A percentile compares a stretch with the other conserved stretches of the same genome.
Evolutionary conservation across 73 alveolate species (phyloP).

Genomic region (Paramecium sonneborni): DNA sequence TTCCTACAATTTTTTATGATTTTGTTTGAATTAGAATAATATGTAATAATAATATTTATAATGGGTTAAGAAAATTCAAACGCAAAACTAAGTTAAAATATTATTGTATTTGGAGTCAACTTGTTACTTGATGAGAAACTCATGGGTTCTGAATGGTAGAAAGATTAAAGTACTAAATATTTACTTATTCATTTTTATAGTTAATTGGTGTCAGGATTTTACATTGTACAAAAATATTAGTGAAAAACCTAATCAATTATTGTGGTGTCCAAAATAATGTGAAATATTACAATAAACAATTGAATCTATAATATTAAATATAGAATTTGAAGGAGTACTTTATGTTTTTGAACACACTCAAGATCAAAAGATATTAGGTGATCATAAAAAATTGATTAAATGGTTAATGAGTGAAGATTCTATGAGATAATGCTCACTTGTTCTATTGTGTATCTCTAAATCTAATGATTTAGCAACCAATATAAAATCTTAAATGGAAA

Average conservation of each 20-base stretch:
- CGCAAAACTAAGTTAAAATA: neutral
- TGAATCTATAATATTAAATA: slow-evolving; percentile 31
- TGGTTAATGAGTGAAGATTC: slow-evolving; percentile 51
- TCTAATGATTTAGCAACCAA: neutral
- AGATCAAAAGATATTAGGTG: neutral
- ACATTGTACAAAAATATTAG: neutral
- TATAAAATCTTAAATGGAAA: neutral
- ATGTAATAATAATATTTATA: too few relatives aligned
- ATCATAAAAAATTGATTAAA: neutral
- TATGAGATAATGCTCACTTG: slow-evolving; percentile 5
- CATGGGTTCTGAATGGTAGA: slow-evolving; percentile 2
- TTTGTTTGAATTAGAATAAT: too few relatives aligned
- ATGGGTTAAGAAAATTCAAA: neutral
- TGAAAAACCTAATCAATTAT: neutral
- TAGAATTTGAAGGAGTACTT: neutral
- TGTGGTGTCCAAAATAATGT: slow-evolving; percentile 10
- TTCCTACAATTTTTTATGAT: too few relatives aligned
- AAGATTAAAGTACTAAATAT: neutral
- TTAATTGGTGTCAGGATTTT: neutral
- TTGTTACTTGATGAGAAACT: neutral
- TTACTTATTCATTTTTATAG: neutral
- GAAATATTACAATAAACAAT: neutral
- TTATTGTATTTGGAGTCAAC: slow-evolving; percentile 11
- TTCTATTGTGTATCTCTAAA: neutral
- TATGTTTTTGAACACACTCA: neutral